Conservation (phyloP, 164 flowering plant species). For the Liriodendron chinense region DNA sequence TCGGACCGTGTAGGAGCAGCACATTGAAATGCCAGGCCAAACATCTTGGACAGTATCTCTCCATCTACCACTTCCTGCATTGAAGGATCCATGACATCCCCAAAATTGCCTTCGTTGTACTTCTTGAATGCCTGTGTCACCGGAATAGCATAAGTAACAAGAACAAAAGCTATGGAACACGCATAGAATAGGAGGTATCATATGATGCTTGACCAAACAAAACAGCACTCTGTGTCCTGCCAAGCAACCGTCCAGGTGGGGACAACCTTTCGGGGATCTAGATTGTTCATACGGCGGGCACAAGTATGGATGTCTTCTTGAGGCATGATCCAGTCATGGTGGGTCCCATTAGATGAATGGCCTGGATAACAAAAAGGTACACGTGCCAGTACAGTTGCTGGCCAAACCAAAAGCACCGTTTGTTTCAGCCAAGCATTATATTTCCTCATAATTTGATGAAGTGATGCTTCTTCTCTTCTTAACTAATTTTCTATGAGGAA, state of each 20-base stretch:
- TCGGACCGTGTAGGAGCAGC: constrained; percentile 77
- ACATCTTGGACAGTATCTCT: constrained; percentile 48
- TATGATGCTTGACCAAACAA: background rate
- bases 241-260: background rate
- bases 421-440: too few relatives aligned
- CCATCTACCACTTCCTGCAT: constrained; percentile 54
- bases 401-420: too few relatives aligned
- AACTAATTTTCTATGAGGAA: too few relatives aligned
- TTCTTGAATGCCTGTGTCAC: constrained; percentile 64
- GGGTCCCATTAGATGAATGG: background rate
- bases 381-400: too few relatives aligned
- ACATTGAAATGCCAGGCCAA: constrained; percentile 75
- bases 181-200: background rate
- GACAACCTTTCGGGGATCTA: background rate
- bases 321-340: background rate
- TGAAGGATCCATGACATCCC: constrained; percentile 58
- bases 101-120: constrained; percentile 48
- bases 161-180: background rate
- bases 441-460: too few relatives aligned
- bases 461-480: too few relatives aligned
- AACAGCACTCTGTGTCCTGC: background rate
- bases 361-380: too few relatives aligned
- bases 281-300: background rate
- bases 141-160: background rate
- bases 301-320: background rate